These are phyloP conservation scores for Hygrophila difformis DNA, from an alignment of 257 asterid species.

Conservation along the genomic window DNA sequence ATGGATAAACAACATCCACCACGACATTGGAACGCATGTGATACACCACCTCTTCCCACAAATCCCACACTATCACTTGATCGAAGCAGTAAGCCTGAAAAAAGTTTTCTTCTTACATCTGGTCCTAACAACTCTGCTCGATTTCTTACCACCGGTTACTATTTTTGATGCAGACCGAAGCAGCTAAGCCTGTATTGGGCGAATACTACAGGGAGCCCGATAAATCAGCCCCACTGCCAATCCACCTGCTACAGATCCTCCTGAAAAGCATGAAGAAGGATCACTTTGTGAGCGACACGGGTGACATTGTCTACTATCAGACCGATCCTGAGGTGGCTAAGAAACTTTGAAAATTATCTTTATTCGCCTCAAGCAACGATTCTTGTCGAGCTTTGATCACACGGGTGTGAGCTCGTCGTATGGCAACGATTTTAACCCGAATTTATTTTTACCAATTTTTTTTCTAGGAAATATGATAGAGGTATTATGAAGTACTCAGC, in stretches of 20 bases:
- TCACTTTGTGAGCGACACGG: conserved; percentile 56
- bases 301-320: conserved; percentile 51
- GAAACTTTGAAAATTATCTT: conserved; percentile 23
- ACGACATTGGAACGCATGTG: conserved; percentile 74
- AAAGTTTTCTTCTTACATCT: background rate
- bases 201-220: conserved; percentile 53
- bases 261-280: conserved; percentile 45
- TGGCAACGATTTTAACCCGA: no score
- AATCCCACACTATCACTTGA: conserved; percentile 62
- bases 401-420: no score
- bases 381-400: no score
- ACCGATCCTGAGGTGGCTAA: conserved; percentile 32
- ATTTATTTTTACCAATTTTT: no score
- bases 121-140: background rate
- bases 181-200: conserved; percentile 60
- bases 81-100: conserved; percentile 62
- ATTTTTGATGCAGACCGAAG: conserved; percentile 43
- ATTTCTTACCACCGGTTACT: background rate
- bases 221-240: conserved; percentile 52
- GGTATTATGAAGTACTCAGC: no score
- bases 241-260: conserved; percentile 43
- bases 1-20: conserved; percentile 69
- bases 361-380: no score
- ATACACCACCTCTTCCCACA: conserved; percentile 78
- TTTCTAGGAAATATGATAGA: no score